Percentiles rank a stretch among this genome's conserved stretches.
Evolutionary conservation across 306 rosid genomes (phyloP).

Genomic region (apple (Malus domestica)): ASM211411v1 NC_041803.1:20370501-20371000

Average conservation of each 20-base stretch:
- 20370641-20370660: conserved; percentile 98
- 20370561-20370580: conserved; percentile 6
- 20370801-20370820: conserved; percentile 53
- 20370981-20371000: conserved; percentile 66
- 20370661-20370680: conserved; percentile 84
- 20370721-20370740: conserved; percentile 77
- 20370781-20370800: conserved; percentile 85
- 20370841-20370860: conserved; percentile 69
- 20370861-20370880: conserved; percentile 78
- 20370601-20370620: conserved; percentile 1
- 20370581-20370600: conserved; percentile 6
- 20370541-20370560: background rate
- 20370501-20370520: conserved; percentile 85
- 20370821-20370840: conserved; percentile 80
- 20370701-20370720: conserved; percentile 93
- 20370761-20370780: conserved; percentile 80
- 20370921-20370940: conserved; percentile 85
- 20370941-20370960: conserved; percentile 96
- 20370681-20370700: conserved; percentile 90
- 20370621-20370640: conserved; percentile 35
- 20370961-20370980: conserved; percentile 66
- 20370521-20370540: conserved; percentile 79
- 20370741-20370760: conserved; percentile 76
- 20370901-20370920: conserved; percentile 72
- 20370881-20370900: conserved; percentile 90